Evolutionary conservation across 2,329 filamentous ascomycete genomes (phyloP).

Genomic region (Calycina herbarum): DNA sequence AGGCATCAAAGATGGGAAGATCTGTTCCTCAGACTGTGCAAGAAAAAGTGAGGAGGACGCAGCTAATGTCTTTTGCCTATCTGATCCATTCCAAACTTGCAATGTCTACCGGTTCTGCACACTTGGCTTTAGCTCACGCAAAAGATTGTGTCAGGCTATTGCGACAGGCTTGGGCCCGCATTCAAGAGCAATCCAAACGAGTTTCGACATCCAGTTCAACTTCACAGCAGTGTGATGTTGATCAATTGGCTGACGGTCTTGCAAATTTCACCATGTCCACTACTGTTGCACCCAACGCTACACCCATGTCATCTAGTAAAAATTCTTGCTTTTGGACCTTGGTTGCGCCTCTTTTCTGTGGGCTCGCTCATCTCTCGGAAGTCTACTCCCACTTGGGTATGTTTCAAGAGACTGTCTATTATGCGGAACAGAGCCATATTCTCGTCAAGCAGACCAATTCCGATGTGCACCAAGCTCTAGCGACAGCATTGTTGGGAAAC

Average conservation of each 20-base stretch:
- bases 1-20: constrained; percentile 20
- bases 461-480: constrained; percentile 49
- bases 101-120: constrained; percentile 50
- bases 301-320: constrained; percentile 37
- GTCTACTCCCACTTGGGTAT: constrained; percentile 83
- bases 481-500: constrained; percentile 54
- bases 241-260: constrained; percentile 35
- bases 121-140: constrained; percentile 57
- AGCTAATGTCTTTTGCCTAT: constrained; percentile 40
- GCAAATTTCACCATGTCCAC: constrained; percentile 39
- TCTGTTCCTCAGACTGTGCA: constrained; percentile 21
- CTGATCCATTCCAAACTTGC: constrained; percentile 39
- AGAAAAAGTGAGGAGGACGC: constrained; percentile 30
- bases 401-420: constrained; percentile 85
- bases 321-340: constrained; percentile 79
- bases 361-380: constrained; percentile 70
- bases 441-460: constrained; percentile 52
- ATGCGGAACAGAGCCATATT: constrained; percentile 79
- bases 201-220: constrained; percentile 1
- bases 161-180: constrained; percentile 41
- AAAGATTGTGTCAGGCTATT: constrained; percentile 55
- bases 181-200: constrained; percentile 33
- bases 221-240: constrained; percentile 24
- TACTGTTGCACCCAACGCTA: constrained; percentile 42
- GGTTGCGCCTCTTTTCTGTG: constrained; percentile 70